A percentile compares a stretch with the other conserved stretches of the same genome.
Evolutionary conservation across 2,329 filamentous ascomycete species (phyloP).

Genomic region (Scytalidium lignicola): DNA sequence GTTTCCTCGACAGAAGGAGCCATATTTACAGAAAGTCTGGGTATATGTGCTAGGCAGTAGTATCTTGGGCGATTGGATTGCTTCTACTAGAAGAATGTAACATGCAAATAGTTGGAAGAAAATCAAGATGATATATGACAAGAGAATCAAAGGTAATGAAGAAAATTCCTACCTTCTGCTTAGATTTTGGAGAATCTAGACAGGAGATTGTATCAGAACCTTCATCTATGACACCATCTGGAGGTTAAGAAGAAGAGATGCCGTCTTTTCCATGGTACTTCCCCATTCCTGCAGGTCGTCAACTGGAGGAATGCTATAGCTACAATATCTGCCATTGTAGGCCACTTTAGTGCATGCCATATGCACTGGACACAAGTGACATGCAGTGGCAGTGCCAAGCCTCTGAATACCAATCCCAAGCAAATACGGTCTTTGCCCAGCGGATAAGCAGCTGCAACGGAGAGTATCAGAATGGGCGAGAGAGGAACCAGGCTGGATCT

Average conservation of each 20-base stretch:
- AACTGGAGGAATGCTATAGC: neutral
- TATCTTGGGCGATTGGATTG: neutral
- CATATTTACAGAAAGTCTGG: conserved; percentile 10
- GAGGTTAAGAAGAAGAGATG: neutral
- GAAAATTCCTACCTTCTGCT: neutral
- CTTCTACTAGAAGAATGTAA: neutral
- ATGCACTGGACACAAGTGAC: no score
- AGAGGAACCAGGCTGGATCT: no score
- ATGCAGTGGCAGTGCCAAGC: no score
- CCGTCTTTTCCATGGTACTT: neutral
- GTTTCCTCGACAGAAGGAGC: conserved; percentile 21
- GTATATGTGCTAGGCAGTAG: no score
- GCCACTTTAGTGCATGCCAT: neutral
- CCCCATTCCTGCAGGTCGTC: neutral
- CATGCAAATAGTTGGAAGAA: neutral
- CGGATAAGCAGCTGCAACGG: no score
- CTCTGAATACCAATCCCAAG: no score
- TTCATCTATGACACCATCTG: neutral
- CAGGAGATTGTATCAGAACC: neutral
- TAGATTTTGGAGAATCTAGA: neutral
- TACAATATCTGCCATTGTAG: neutral
- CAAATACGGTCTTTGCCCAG: no score
- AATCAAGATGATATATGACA: neutral
- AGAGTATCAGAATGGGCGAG: no score
- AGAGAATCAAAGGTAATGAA: neutral